These are phyloP conservation scores for Tetrapisispora namnaoensis DNA, from an alignment of 805 yeast genomes.

Conservation along the genomic window DNA sequence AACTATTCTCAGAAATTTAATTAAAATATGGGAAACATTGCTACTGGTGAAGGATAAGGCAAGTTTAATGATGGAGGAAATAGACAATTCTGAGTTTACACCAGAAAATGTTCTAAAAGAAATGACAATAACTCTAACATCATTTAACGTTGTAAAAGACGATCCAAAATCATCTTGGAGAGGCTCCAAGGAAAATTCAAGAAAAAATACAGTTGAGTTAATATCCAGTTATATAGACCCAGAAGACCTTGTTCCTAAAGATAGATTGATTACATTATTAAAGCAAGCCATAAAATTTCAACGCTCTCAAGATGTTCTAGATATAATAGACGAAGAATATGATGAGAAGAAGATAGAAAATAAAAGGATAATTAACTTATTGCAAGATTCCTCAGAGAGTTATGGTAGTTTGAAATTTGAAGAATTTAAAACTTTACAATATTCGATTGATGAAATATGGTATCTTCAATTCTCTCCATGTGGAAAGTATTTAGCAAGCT, in stretches of 20 bases:
- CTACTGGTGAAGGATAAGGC: neutral
- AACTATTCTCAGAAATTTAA: constrained; percentile 15
- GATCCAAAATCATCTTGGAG: constrained; percentile 27
- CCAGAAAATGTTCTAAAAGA: constrained; percentile 24
- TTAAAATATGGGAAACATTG: constrained; percentile 23
- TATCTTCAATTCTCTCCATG: constrained; percentile 64
- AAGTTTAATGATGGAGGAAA: constrained; percentile 5
- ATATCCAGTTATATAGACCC: constrained; percentile 42
- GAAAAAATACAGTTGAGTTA: constrained; percentile 33
- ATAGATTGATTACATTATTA: constrained; percentile 40
- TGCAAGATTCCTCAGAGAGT: constrained; percentile 10
- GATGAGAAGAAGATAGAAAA: constrained; percentile 12
- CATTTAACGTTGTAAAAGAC: constrained; percentile 8
- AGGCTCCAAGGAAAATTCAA: constrained; percentile 27
- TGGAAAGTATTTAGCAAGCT: constrained; percentile 69
- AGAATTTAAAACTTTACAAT: constrained; percentile 19
- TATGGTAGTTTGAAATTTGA: constrained; percentile 6
- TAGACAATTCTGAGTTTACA: constrained; percentile 9
- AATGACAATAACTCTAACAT: constrained; percentile 27
- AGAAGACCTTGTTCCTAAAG: constrained; percentile 43
- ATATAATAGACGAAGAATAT: constrained; percentile 23
- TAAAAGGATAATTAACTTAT: constrained; percentile 2
- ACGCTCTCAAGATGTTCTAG: constrained; percentile 28
- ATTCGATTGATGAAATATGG: constrained; percentile 78
- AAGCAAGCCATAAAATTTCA: constrained; percentile 44